Conservation (phyloP, 148 eudicot species). For the Pharnaceum exiguum region DNA sequence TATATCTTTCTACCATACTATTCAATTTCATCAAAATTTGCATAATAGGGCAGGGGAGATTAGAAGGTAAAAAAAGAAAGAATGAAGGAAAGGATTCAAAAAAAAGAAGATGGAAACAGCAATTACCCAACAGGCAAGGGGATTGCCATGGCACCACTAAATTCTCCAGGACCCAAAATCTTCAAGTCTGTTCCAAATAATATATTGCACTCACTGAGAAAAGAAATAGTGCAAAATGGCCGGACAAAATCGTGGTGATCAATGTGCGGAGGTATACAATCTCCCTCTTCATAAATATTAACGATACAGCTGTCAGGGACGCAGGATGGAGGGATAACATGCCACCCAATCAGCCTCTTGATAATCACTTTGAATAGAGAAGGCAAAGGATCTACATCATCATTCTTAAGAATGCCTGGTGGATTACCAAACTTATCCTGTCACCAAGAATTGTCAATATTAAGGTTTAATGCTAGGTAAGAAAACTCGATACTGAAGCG, state of each 20-base stretch:
- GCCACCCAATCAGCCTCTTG: conserved; percentile 83
- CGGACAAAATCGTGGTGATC: conserved; percentile 94
- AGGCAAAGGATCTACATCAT: conserved; percentile 78
- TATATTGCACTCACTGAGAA: conserved; percentile 86
- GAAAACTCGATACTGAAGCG: not conserved
- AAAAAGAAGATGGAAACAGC: not conserved
- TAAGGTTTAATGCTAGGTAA: not conserved
- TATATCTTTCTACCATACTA: too few species aligned
- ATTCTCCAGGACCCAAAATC: conserved; percentile 69
- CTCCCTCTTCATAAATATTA: conserved; percentile 86
- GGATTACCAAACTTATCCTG: conserved; percentile 91
- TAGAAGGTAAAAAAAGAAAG: too few species aligned
- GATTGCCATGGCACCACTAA: conserved; percentile 51
- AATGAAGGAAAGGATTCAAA: not conserved
- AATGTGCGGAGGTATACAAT: conserved; percentile 98
- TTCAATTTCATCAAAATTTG: too few species aligned
- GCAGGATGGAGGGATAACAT: conserved; percentile 81
- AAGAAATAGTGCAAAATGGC: conserved; percentile 93
- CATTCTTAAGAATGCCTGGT: conserved; percentile 77
- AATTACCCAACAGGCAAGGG: conserved; percentile 91
- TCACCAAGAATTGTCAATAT: conserved; percentile 10
- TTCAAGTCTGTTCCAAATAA: conserved; percentile 79
- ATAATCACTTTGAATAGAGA: conserved; percentile 72
- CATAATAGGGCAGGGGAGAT: too few species aligned
- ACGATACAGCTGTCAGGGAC: conserved; percentile 97